Base-by-base conservation (phyloP, 768 basidiomycete species). In the Cystofilobasidium capitatum region DNA sequence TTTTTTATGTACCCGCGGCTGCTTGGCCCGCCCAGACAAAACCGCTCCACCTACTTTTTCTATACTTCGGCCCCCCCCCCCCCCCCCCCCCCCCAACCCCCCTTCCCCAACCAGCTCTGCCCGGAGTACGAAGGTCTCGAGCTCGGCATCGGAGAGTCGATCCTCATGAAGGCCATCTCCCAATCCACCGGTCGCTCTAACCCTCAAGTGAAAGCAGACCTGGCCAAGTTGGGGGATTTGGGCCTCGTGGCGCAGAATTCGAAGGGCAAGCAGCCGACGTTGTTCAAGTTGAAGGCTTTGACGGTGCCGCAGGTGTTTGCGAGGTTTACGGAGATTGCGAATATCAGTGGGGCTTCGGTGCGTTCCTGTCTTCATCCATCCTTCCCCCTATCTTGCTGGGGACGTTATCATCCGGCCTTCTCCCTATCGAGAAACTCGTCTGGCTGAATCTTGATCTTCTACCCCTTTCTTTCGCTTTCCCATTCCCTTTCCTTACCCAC, bases 91-190 rank as follows among this genome's bases (percentile, higher is more conserved):
- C n/a, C n/a, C n/a, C n/a, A n/a, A n/a, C n/a, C n/a, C n/a, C 57
- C 14, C 47, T 57, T 29, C 44, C n/a, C 13, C 22, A 39, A 12
- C 7, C 75, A 97, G 93, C 76, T 98, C 65, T 86, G 91, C 72
- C 93, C 96, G 20, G 96, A 98, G 76, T 98, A 98, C 76, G 81
- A 89, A 67, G 93, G 94, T 35, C 81, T 97, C 62, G 94, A 99
- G 76, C 83, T 99, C 1, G 96, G 96, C 37, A 93, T 98, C 66
- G 96, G 94, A 22, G 96, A 99, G 76, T 89, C 88, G 71, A 79
- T 98, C 24, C 82, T 99, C 42, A 83, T 96, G 75, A 98, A 97
- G 74, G 92, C 96, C 20, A 98, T 99, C 69, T 88, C 85, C 45
- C 89, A 96, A 75, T 91, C 91, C 4, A 94, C 92, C 0, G 96